These are phyloP conservation scores for Comarum palustre DNA, from an alignment of 306 rosid species.

Conservation along the genomic window DNA sequence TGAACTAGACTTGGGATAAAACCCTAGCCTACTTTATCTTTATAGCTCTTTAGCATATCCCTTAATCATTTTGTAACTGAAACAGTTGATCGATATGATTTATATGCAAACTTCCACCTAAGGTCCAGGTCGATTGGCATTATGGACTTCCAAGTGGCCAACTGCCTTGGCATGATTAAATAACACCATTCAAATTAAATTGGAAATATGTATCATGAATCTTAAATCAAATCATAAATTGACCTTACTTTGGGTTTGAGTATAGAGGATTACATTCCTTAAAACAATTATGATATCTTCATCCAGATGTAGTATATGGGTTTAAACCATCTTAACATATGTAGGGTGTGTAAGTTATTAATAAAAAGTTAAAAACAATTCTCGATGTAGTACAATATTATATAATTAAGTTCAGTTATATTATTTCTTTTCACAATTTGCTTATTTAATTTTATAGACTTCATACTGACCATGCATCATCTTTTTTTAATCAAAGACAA, in stretches of 20 bases:
- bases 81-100: constrained; percentile 60
- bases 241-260: constrained; percentile 6
- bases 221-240: background rate
- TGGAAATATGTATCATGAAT: background rate
- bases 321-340: no score
- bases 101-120: constrained; percentile 60
- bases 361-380: no score
- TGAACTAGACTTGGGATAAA: constrained; percentile 34
- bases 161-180: constrained; percentile 25
- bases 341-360: no score
- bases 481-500: no score
- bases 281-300: background rate
- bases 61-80: constrained; percentile 44
- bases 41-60: constrained; percentile 32
- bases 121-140: constrained; percentile 48
- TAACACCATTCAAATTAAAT: background rate
- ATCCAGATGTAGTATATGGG: no score
- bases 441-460: no score
- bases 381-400: no score
- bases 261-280: background rate
- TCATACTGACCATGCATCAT: no score
- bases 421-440: no score
- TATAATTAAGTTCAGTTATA: no score
- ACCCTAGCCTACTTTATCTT: constrained; percentile 16
- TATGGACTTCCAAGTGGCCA: constrained; percentile 55